Base-by-base conservation (phyloP, 1,284 basidiomycete genomes). In the Apiotrichum veenhuisii region DNA sequence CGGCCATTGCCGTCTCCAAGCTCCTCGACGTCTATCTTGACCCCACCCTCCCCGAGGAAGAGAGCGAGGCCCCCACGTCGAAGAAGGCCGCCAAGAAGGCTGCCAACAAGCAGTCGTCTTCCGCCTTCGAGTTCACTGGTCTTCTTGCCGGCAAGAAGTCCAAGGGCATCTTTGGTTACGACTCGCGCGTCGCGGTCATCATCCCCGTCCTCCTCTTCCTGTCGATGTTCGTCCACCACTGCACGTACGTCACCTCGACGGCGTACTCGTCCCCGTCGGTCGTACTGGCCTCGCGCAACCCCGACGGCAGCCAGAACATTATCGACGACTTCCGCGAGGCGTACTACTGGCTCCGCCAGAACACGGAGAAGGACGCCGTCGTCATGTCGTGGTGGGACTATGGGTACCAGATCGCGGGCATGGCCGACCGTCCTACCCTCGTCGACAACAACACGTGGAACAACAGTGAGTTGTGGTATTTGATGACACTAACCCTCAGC, bases 351-450 rank as follows among this genome's bases (percentile, higher is more conserved):
- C 79, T 99, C 52, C 83, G 94, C 56, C 89, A 95, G 78, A 99
- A 98, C 80, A 99, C 96, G 2, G 82, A 87, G 3, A 81, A 91
- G 75, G 87, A 91, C 64, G 86, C 92, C 15, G 94, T 98, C 45
- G 86, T 98, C 38, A 95, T 96, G 91, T 92, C 89, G 64, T 99
- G 96, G 96, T 98, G 96, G 96, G 96, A 99, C 79, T 99, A 98
- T 70, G 96, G 96, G 22, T 98, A 98, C 76, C 95, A 98, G 79
- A 97, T 98, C 71, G 91, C 94, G 43, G 96, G 96, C 49, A 97
- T 98, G 90, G 93, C 96, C 14, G 93, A 98, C 79, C 82, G 96
- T 41, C 64, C 68, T 14, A 76, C 74, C 1, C 80, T 99, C 58
- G 96, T 98, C 12, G 96, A 98, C 78, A 98, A 98, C 81, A 98